Evolutionary conservation across 768 basidiomycete species (phyloP), one percentile per base, ranked within the genome.

Genomic region (Pleurotus salmoneostramineus): DNA sequence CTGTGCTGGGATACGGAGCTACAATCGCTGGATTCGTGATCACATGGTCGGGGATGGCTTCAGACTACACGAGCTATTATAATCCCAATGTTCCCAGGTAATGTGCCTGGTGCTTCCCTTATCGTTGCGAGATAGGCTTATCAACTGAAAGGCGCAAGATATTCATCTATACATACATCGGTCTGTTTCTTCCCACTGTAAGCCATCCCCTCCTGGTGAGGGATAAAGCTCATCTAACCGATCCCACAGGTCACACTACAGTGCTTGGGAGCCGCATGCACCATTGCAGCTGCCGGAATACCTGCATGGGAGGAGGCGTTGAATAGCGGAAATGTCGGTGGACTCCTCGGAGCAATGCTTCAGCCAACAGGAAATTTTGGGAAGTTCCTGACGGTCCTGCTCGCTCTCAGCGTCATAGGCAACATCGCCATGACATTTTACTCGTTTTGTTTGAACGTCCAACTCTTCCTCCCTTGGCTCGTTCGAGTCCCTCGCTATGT

Each of bases 391-490:
- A 88, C 85, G 0, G 88, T 94, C 36, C 72, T 96, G 46, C 77
- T 95, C 60, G 89, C 89, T 57, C 74, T 97, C 17, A 90, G 88
- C 49, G 89, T 93, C 43, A 84, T 85, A 1, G 89, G 83, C 2
- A 95, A 94, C 71, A 87, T 91, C 46, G 89, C 91, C 0, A 83
- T 87, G 2, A 88, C 90, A 5, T 85, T 93, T 60, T 97, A 97
- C 69, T 91, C 88, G 45, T 81, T 88, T 58, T 83, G 85, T 1
- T 77, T 93, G 58, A 87, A 83, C 66, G 74, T 91, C 61, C 91
- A 93, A 66, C 77, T 88, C 1, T 77, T 87, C 63, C 67, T 88
- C 4, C 89, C 90, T 0, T 75, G 72, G 15, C 69, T 87, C 31
- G 72, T 80, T 12, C 63, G 68, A 50, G 81, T 93, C 17, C 91